These are phyloP conservation scores for Phalaenopsis aphrodite DNA, from an alignment of 106 monocot genomes.

Conservation along the genomic window DNA sequence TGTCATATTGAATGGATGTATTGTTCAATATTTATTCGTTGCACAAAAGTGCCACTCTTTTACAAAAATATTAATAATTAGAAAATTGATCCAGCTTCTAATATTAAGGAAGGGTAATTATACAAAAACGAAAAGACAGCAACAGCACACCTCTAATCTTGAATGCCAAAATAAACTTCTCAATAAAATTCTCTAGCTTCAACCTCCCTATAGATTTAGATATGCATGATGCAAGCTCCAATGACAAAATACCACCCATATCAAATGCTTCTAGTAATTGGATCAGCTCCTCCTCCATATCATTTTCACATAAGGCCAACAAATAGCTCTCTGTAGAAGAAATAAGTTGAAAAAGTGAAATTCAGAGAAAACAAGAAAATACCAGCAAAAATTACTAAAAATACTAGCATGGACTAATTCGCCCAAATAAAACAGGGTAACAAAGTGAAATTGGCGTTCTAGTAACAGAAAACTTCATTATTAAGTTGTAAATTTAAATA, in stretches of 20 bases:
- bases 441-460: not conserved
- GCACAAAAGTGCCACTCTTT: not conserved
- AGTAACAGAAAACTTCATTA: not conserved
- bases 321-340: conserved; percentile 64
- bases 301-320: conserved; percentile 73
- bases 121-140: not conserved
- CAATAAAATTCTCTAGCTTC: conserved; percentile 30
- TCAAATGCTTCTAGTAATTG: conserved; percentile 46
- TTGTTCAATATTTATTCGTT: not conserved
- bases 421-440: not conserved
- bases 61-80: not conserved
- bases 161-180: conserved; percentile 47
- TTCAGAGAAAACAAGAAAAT: not conserved
- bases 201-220: conserved; percentile 69
- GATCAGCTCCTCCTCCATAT: conserved; percentile 51
- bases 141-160: conserved; percentile 33
- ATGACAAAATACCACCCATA: conserved; percentile 41
- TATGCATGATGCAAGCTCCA: conserved; percentile 30
- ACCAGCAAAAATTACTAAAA: not conserved
- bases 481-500: not conserved
- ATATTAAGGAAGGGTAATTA: not conserved
- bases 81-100: not conserved
- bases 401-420: not conserved
- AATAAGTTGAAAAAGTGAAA: not conserved
- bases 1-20: not conserved